These are phyloP conservation scores for Candolleomyces eurysporus DNA, from an alignment of 768 basidiomycete genomes.

Conservation along the genomic window DNA sequence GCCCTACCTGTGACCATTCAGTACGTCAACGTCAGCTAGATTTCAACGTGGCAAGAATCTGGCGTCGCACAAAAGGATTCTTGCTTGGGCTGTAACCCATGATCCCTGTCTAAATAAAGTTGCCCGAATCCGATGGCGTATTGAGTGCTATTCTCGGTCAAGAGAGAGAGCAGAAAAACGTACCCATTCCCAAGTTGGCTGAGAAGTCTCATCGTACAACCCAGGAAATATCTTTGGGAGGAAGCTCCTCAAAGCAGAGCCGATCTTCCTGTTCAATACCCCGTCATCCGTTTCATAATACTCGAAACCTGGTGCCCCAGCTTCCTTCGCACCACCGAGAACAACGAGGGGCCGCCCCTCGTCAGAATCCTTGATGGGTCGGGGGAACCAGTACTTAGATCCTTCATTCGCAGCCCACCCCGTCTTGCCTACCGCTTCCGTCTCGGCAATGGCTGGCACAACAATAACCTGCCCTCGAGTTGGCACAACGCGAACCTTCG, in stretches of 20 bases:
- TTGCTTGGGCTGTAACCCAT: conserved; percentile 67
- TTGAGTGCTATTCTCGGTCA: not conserved
- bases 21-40: not conserved
- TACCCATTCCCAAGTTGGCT: conserved; percentile 84
- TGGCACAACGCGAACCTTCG: conserved; percentile 53
- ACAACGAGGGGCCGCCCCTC: conserved; percentile 57
- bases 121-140: not conserved
- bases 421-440: conserved; percentile 37
- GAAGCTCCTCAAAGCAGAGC: conserved; percentile 53
- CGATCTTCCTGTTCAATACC: conserved; percentile 43
- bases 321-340: conserved; percentile 66
- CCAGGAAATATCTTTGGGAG: conserved; percentile 57
- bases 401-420: conserved; percentile 53
- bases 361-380: conserved; percentile 33
- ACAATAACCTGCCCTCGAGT: conserved; percentile 68
- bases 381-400: conserved; percentile 83
- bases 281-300: conserved; percentile 58
- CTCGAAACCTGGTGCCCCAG: conserved; percentile 43
- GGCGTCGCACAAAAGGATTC: conserved; percentile 63
- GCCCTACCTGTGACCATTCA: conserved; percentile 2
- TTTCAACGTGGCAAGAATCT: not conserved
- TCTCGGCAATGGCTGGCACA: conserved; percentile 33
- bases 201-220: conserved; percentile 43
- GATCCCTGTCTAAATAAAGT: conserved; percentile 63
- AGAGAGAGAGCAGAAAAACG: conserved; percentile 15